Evolutionary conservation across 345 rosid species (phyloP).

Genomic region (Diplotaxis tenuifolia): DNA sequence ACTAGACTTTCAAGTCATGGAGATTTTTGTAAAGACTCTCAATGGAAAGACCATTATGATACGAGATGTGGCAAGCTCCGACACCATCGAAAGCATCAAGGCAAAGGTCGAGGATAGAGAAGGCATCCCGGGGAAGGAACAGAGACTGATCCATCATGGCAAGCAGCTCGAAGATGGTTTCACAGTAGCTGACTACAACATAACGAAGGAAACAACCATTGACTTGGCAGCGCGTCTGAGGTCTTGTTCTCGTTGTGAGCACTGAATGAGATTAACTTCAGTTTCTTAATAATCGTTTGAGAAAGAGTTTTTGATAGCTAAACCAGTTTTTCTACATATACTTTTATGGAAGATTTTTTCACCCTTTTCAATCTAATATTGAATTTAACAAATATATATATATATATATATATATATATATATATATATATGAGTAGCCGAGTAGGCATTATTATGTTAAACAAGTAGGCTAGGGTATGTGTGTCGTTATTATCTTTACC

Average conservation of each 20-base stretch:
- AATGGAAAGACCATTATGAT: neutral
- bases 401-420: too few species aligned
- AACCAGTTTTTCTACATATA: neutral
- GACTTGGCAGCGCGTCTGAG: neutral
- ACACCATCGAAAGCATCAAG: slow-evolving; percentile 3
- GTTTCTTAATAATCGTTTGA: neutral
- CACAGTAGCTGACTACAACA: neutral
- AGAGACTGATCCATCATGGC: too few species aligned
- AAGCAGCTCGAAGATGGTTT: neutral
- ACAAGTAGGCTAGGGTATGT: too few species aligned
- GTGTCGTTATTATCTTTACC: too few species aligned
- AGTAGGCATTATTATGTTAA: too few species aligned
- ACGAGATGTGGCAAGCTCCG: neutral
- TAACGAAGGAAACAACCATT: neutral
- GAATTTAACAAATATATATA: too few species aligned
- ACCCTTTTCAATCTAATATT: neutral
- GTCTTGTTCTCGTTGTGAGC: neutral
- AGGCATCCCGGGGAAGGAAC: neutral
- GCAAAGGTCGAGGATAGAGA: neutral
- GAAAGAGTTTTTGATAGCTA: neutral
- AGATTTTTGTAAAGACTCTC: neutral
- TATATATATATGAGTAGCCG: too few species aligned
- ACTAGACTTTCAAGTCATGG: neutral
- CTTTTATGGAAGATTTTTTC: neutral
- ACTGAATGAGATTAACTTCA: neutral